These are phyloP conservation scores for Arabidopsis thaliana DNA, from an alignment of 345 rosid genomes.

Conservation along the genomic window TAIR10.1 NC_003076.8:20661001-20661500, in stretches of 20 bases:
- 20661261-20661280: neutral
- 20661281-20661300: neutral
- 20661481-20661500: no score
- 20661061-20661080: no score
- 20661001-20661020: no score
- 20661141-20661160: slow-evolving; percentile 24
- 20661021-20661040: no score
- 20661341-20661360: neutral
- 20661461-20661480: neutral
- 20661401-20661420: slow-evolving; percentile 1
- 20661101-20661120: neutral
- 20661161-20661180: neutral
- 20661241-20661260: neutral
- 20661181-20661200: neutral
- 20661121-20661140: slow-evolving; percentile 35
- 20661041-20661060: no score
- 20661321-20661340: neutral
- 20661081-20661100: neutral
- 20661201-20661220: neutral
- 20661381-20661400: neutral
- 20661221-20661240: neutral
- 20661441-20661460: neutral
- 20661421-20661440: neutral
- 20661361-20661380: neutral
- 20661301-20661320: neutral